Percentiles rank a stretch among this genome's conserved stretches.
These are phyloP conservation scores for Urtica urens DNA, from an alignment of 306 rosid species.

Conservation along the genomic window DNA sequence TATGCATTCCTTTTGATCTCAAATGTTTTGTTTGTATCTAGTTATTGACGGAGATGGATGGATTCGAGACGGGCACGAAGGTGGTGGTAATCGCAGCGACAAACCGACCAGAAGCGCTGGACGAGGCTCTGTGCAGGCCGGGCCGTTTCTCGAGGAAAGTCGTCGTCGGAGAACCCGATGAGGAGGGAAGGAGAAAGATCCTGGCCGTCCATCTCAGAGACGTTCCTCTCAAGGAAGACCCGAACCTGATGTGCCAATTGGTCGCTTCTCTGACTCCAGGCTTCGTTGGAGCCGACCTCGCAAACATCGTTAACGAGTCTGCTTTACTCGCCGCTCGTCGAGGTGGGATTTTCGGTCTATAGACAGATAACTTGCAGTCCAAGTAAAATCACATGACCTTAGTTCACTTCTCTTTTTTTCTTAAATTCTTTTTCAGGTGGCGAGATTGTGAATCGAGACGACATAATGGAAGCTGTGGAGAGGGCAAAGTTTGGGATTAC, in stretches of 20 bases:
- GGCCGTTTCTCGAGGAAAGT: constrained; percentile 97
- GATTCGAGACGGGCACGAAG: constrained; percentile 84
- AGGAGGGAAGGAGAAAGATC: constrained; percentile 87
- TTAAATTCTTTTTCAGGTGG: constrained; percentile 40
- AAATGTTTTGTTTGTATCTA: neutral
- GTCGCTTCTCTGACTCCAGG: constrained; percentile 80
- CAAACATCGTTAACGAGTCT: constrained; percentile 79
- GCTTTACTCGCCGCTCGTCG: constrained; percentile 94
- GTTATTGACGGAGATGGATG: constrained; percentile 95
- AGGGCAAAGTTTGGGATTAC: constrained; percentile 86
- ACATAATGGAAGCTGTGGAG: constrained; percentile 85
- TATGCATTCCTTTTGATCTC: neutral
- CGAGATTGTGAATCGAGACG: constrained; percentile 71
- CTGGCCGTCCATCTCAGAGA: constrained; percentile 89
- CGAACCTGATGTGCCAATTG: constrained; percentile 50
- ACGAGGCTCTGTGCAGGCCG: constrained; percentile 94
- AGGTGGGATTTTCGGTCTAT: constrained; percentile 38
- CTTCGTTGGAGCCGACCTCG: constrained; percentile 92
- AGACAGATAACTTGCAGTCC: neutral
- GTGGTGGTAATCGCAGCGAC: constrained; percentile 92
- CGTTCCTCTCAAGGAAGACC: constrained; percentile 76
- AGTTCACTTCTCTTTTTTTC: neutral
- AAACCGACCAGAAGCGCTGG: constrained; percentile 83
- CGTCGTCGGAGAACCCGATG: constrained; percentile 82
- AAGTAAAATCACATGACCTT: neutral